Base-by-base conservation (phyloP, 1,284 basidiomycete species). In the Cystobasidiaceae sp. region DNA sequence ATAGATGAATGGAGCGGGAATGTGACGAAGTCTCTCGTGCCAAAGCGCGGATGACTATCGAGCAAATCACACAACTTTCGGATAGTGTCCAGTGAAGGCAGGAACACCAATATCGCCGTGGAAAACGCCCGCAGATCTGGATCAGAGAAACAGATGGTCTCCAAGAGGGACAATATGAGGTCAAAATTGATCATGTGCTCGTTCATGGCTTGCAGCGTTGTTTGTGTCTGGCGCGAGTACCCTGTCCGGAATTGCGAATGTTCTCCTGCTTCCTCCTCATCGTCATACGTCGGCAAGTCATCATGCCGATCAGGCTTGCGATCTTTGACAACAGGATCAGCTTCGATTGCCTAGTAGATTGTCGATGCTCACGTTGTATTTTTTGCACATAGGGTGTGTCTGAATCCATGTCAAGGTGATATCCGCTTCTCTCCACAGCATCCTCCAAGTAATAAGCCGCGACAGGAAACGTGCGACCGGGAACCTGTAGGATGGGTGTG, bases 391-490 rank as follows among this genome's bases (percentile, higher is more conserved):
- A 97, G 0, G 85, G 88, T 0, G 93, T 97, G 52, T 82, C 83
- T 4, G 70, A 68, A 43, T 71, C 90, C 86, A n/a, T 62, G 59
- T 76, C 75, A 67, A 98, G 84, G 21, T 83, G 81, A 87, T 93
- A 99, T n/a, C 84, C 80, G 11, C 88, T 86, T 65, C 84, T 81
- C 77, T 99, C 88, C 27, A 98, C 82, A 0, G 90, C 93, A 77
- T 98, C 96, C 77, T 99, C 96, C 8, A 98, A 80, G 74, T 86
- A 98, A 51, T 84, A 82, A 19, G 89, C 82, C 51, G 90, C 86
- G 11, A 98, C 96, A 8, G 96, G 94, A 80, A 92, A 98, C 0
- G 93, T 97, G n/a, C 96, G 84, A 1, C 96, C 96, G 7, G 94
- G 94, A 17, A 99, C 90, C 39, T 68, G 70, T 25, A 97, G 80